Conservation (phyloP, 768 basidiomycete genomes). For the Hypholoma sublateritium region DNA sequence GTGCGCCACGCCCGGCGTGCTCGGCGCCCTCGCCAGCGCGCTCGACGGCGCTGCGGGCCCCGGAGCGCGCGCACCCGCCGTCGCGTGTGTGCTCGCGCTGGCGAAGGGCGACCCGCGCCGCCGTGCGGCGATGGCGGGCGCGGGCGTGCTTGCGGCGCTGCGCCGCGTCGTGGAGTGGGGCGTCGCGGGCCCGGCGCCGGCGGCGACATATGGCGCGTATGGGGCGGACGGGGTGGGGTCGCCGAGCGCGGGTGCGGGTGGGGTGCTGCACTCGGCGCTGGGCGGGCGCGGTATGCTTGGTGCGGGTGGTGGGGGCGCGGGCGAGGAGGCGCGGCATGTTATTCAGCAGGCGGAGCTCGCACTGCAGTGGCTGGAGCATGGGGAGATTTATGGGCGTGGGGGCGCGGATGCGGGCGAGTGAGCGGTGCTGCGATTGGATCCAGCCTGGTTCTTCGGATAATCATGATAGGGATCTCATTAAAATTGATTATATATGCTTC, state of each 20-base stretch:
- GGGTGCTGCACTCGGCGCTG: constrained; percentile 14
- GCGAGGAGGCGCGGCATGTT: constrained; percentile 64
- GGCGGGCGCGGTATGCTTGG: neutral
- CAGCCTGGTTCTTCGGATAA: too few relatives aligned
- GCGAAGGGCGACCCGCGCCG: constrained; percentile 39
- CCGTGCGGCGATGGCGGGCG: constrained; percentile 34
- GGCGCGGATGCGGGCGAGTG: neutral
- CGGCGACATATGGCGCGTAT: neutral
- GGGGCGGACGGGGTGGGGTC: constrained; percentile 5
- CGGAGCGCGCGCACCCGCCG: constrained; percentile 60
- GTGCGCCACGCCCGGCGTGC: constrained; percentile 48
- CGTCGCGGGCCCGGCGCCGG: constrained; percentile 17
- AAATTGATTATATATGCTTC: too few relatives aligned
- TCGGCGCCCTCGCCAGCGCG: constrained; percentile 42
- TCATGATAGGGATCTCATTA: too few relatives aligned
- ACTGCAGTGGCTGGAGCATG: constrained; percentile 49
- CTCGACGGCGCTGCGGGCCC: constrained; percentile 40
- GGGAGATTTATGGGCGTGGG: constrained; percentile 24
- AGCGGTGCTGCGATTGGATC: too few relatives aligned
- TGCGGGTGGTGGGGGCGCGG: constrained; percentile 1
- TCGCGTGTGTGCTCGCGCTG: constrained; percentile 59
- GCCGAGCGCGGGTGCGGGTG: constrained; percentile 3
- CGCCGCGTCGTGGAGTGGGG: constrained; percentile 41
- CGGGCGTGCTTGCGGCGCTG: constrained; percentile 41
- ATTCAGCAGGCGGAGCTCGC: constrained; percentile 55